Base-by-base conservation (phyloP, 139 green algal species). In the Tetradesmus lagerheimii region DNA sequence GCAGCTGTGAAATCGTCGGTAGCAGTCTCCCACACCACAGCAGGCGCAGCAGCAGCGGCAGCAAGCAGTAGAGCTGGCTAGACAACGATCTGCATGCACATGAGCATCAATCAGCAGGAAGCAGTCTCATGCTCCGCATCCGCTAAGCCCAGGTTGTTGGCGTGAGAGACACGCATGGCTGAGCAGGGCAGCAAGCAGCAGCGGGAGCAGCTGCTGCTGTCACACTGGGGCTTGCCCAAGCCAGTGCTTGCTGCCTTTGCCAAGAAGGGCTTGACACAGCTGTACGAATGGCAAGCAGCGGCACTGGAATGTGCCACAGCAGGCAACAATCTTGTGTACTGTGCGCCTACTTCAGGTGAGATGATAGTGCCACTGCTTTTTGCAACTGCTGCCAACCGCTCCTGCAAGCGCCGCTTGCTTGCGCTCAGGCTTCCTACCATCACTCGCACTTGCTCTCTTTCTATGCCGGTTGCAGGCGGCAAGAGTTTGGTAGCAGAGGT, bases 251-350 rank as follows among this genome's bases (percentile, higher is more conserved):
- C 34, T 35, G 64, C 74, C 16, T 84, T 77, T 16, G n/a, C 64
- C 27, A 71, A 34, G 27, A 91, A 88, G 66, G 88, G 88, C 31
- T 29, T 88, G 16, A 91, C 20, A 39, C 53, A 71, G 71, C 66
- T 91, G 25, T 88, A 91, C 87, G 50, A 37, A 64, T 91, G 87
- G 87, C 91, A 95, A 91, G 96, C 94, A 15, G 94, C 95, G 76
- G 96, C 92, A 57, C 89, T 97, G 18, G 93, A 77, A 23, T 93
- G 94, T 35, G 97, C 97, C 50, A 89, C 97, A 66, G 79, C 79
- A 37, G 94, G 93, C 11, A 76, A 93, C 88, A 98, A 97, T 91
- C 91, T 98, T 29, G 94, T 98, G 45, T 98, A 97, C 94, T 95
- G 93, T 81, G 96, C 96, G 12, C 96, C 96, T 31, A 98, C 96